Percentiles rank a stretch among this genome's conserved stretches.
phyloP scores from a whole-genome alignment of 208 protist species.

The Leishmania guyanensis region DNA sequence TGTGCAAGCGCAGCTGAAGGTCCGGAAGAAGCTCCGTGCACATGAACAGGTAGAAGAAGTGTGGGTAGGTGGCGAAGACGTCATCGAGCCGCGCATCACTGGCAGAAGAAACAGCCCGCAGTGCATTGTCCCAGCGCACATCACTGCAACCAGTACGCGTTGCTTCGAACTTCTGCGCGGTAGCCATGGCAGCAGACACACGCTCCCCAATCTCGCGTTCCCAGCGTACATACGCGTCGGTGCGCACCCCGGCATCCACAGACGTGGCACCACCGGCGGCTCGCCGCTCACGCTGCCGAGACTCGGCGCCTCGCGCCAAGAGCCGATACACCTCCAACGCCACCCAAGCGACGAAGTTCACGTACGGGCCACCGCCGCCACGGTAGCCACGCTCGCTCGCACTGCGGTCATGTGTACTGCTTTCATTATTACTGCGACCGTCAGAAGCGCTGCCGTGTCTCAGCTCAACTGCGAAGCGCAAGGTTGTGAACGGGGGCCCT shows the following conservation, averaged over 20 bases:
- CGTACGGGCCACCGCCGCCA: constrained; percentile 24
- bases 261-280: not conserved
- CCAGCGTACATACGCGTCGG: constrained; percentile 14
- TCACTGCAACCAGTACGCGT: not conserved
- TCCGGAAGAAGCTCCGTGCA: constrained; percentile 12
- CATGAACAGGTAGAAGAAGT: constrained; percentile 24
- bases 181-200: constrained; percentile 1
- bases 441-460: constrained; percentile 1
- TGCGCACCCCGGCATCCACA: constrained; percentile 10
- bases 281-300: constrained; percentile 9
- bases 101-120: not conserved
- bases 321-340: constrained; percentile 46
- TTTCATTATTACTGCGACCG: not conserved
- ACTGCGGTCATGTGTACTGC: not conserved
- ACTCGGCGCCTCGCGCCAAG: constrained; percentile 34
- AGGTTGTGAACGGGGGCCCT: constrained; percentile 8
- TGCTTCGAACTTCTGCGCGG: not conserved
- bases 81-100: not conserved
- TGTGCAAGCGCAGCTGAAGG: not conserved
- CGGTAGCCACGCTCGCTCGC: not conserved
- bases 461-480: not conserved
- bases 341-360: constrained; percentile 63
- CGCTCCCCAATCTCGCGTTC: constrained; percentile 7
- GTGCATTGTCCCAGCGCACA: not conserved
- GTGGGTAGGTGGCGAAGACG: constrained; percentile 14